phyloP scores from a whole-genome alignment of 495 filamentous ascomycete genomes.

The Trichoderma reesei region DNA sequence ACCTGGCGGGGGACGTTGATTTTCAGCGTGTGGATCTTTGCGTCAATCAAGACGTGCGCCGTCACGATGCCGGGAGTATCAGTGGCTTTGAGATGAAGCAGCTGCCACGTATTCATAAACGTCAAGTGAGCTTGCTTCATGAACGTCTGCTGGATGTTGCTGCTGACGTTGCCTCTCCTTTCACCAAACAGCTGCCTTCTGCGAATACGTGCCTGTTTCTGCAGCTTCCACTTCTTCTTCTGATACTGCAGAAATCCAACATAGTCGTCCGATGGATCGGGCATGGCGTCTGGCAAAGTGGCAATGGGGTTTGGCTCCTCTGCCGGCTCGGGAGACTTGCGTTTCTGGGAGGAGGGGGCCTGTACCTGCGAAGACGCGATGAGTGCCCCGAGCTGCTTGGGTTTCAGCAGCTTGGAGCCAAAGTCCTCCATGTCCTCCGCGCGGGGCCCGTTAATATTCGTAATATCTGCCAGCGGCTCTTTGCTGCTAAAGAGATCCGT shows the following conservation, averaged over 20 bases:
- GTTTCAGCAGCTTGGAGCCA: constrained; percentile 58
- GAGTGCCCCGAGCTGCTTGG: constrained; percentile 54
- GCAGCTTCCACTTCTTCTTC: constrained; percentile 98
- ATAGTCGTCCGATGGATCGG: constrained; percentile 78
- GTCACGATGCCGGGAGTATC: constrained; percentile 74
- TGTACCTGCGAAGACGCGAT: constrained; percentile 35
- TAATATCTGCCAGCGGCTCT: constrained; percentile 60
- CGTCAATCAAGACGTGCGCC: constrained; percentile 88
- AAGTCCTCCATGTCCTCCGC: constrained; percentile 81
- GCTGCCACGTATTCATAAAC: constrained; percentile 87
- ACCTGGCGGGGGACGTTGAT: constrained; percentile 82
- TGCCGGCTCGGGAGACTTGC: constrained; percentile 61
- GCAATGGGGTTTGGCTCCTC: constrained; percentile 71
- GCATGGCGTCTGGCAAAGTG: constrained; percentile 76
- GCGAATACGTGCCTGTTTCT: constrained; percentile 81
- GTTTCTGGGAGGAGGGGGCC: constrained; percentile 54
- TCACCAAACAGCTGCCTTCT: constrained; percentile 92
- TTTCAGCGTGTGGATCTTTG: constrained; percentile 77
- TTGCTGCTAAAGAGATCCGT: constrained; percentile 76
- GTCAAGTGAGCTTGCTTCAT: constrained; percentile 81
- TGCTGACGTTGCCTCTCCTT: constrained; percentile 52
- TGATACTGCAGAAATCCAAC: constrained; percentile 85
- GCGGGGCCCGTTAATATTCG: constrained; percentile 45
- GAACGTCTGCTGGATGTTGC: constrained; percentile 79
- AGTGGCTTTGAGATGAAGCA: constrained; percentile 75